phyloP scores from a whole-genome alignment of 805 yeast species.

The Brettanomyces sp. region DNA sequence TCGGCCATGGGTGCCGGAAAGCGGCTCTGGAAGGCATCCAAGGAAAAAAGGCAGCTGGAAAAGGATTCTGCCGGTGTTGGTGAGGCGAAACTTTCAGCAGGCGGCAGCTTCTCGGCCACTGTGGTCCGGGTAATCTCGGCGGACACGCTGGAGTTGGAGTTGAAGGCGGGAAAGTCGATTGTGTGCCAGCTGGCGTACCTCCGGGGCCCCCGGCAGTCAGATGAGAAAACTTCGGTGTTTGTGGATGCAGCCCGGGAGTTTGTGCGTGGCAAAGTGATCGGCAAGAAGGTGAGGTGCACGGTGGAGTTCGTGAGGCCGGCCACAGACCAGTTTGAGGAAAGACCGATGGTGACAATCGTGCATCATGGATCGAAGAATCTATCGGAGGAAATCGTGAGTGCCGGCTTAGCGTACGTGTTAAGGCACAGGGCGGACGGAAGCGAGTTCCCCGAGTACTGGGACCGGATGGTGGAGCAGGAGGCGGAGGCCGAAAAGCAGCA shows the following conservation, averaged over 20 bases:
- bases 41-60: conserved; percentile 4
- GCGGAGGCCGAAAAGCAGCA: conserved; percentile 44
- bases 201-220: conserved; percentile 63
- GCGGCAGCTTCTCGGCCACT: conserved; percentile 42
- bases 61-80: conserved; percentile 9
- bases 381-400: conserved; percentile 47
- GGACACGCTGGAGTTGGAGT: conserved; percentile 53
- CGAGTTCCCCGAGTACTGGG: conserved; percentile 72
- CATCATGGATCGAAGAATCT: conserved; percentile 45
- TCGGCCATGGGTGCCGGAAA: conserved; percentile 46
- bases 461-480: conserved; percentile 62
- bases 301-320: conserved; percentile 59
- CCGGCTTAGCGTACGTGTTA: conserved; percentile 71
- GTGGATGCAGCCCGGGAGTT: conserved; percentile 65
- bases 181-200: conserved; percentile 71
- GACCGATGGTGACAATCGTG: conserved; percentile 54
- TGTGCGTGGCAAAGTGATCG: conserved; percentile 58
- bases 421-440: conserved; percentile 59
- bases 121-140: conserved; percentile 57
- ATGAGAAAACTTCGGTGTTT: conserved; percentile 45
- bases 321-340: conserved; percentile 51
- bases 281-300: conserved; percentile 53
- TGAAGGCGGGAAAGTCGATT: conserved; percentile 40
- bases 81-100: conserved; percentile 26
- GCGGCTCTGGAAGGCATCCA: conserved; percentile 45